phyloP scores from a whole-genome alignment of 202 grass and related monocot genomes.

The Schoenoplectus tabernaemontani region DNA sequence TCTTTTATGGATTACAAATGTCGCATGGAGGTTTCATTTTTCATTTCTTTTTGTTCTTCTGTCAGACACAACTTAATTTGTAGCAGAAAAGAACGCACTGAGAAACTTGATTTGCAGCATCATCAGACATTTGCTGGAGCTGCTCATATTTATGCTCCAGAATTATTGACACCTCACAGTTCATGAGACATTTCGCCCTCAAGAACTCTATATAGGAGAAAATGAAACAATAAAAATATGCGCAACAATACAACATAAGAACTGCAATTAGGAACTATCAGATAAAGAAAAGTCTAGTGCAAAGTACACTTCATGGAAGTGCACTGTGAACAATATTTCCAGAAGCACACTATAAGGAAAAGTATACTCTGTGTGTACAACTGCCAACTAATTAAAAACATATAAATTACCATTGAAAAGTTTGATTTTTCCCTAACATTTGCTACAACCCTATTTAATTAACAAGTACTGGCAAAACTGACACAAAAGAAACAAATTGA shows the following conservation, averaged over 20 bases:
- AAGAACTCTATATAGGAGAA: constrained; percentile 53
- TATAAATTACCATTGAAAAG: too few relatives aligned
- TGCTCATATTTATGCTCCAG: constrained; percentile 94
- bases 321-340: background rate
- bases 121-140: constrained; percentile 81
- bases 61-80: background rate
- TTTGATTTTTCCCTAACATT: background rate
- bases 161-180: constrained; percentile 90
- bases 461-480: background rate
- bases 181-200: constrained; percentile 93
- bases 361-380: background rate
- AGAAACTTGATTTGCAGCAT: constrained; percentile 48
- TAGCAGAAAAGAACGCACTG: constrained; percentile 21
- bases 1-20: background rate
- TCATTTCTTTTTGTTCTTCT: too few relatives aligned
- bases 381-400: too few relatives aligned
- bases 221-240: background rate
- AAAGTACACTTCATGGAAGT: background rate
- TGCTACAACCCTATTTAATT: background rate
- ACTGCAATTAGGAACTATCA: too few relatives aligned
- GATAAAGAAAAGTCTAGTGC: background rate
- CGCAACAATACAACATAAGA: too few relatives aligned
- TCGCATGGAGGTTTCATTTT: background rate
- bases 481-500: background rate
- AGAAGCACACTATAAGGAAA: background rate